phyloP scores from a whole-genome alignment of 352 stramenopile species.

The Pythium chondricola region DNA sequence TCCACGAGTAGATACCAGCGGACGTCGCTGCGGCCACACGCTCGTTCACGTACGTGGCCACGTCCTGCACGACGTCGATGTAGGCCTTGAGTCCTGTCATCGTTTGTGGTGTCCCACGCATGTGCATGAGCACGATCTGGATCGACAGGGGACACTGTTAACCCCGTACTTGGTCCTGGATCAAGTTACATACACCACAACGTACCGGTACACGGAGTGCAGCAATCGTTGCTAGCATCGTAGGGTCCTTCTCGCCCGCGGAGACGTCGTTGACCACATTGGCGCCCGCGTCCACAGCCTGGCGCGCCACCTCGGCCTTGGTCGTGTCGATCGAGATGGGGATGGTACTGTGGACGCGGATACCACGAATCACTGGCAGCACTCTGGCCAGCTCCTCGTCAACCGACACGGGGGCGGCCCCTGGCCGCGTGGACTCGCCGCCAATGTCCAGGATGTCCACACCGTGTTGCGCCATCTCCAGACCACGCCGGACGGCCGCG shows the following conservation, averaged over 20 bases:
- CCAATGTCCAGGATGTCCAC: constrained; percentile 97
- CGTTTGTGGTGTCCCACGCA: constrained; percentile 93
- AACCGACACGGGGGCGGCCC: constrained; percentile 78
- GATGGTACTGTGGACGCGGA: constrained; percentile 71
- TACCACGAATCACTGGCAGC: constrained; percentile 91
- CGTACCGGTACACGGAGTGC: constrained; percentile 76
- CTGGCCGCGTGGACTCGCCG: constrained; percentile 98
- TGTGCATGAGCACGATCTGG: constrained; percentile 96
- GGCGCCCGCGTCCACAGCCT: constrained; percentile 89
- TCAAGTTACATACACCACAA: background rate
- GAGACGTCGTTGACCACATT: constrained; percentile 98
- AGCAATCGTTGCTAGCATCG: constrained; percentile 89
- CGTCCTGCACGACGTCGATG: constrained; percentile 84
- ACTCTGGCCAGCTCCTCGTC: constrained; percentile 90
- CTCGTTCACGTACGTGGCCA: constrained; percentile 72
- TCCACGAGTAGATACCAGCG: constrained; percentile 90
- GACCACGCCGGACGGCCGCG: constrained; percentile 71
- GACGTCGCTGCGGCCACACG: constrained; percentile 67
- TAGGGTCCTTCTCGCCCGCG: constrained; percentile 85
- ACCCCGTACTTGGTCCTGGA: background rate
- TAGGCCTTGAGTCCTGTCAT: constrained; percentile 93
- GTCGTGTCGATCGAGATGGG: constrained; percentile 97
- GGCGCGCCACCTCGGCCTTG: constrained; percentile 85
- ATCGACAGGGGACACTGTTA: constrained; percentile 5
- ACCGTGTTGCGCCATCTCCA: constrained; percentile 87